phyloP scores from a whole-genome alignment of 805 yeast genomes.

The Metschnikowia reukaufii region DNA sequence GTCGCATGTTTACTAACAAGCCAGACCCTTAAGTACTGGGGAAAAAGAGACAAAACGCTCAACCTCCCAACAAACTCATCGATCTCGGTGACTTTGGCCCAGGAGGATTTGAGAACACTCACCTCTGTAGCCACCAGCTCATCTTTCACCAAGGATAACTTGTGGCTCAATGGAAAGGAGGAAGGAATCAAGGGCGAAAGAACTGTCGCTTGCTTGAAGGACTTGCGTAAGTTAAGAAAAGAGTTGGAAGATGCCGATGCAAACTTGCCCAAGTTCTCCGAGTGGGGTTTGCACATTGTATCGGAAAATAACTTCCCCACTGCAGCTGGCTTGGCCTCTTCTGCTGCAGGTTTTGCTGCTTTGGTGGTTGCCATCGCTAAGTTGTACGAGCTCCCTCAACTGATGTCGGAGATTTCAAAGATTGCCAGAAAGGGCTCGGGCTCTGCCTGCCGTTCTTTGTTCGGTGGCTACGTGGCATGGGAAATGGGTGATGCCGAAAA shows the following conservation, averaged over 20 bases:
- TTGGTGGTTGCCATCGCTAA: constrained; percentile 85
- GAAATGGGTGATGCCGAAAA: constrained; percentile 80
- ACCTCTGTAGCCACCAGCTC: constrained; percentile 81
- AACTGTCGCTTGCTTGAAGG: constrained; percentile 72
- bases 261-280: constrained; percentile 58
- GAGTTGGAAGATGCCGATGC: constrained; percentile 58
- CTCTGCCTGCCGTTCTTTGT: constrained; percentile 94
- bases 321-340: constrained; percentile 97
- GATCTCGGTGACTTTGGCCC: constrained; percentile 90
- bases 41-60: constrained; percentile 85
- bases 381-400: constrained; percentile 81
- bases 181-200: constrained; percentile 67
- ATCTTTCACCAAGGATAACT: constrained; percentile 57
- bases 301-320: constrained; percentile 98
- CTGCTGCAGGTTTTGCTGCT: constrained; percentile 99
- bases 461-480: constrained; percentile 99
- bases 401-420: constrained; percentile 79
- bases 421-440: constrained; percentile 99
- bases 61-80: constrained; percentile 96
- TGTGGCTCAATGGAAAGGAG: constrained; percentile 83
- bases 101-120: constrained; percentile 84
- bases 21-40: constrained; percentile 96
- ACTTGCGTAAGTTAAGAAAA: constrained; percentile 66
- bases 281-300: constrained; percentile 72
- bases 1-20: constrained; percentile 2